Base-by-base conservation (phyloP, 164 flowering plant genomes). In the Chloranthus sessilifolius region DNA sequence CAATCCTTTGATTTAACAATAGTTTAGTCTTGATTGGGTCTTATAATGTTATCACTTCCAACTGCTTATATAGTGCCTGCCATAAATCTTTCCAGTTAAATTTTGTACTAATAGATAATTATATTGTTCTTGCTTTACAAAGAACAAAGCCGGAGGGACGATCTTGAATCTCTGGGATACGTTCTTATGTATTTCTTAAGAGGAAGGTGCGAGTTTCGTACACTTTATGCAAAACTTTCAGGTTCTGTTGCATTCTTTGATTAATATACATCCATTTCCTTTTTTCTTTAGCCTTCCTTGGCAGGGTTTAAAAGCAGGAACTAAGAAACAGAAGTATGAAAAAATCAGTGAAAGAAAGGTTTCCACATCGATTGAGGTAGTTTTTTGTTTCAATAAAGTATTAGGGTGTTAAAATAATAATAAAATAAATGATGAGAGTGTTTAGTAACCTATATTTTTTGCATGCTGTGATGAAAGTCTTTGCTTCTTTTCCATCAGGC, bases 91-190 rank as follows among this genome's bases (percentile, higher is more conserved):
- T 29, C 23, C n/a, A 16, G 15, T 43, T 6, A 30, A 39, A 8
- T 26, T 23, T 12, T 43, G 5, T 31, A 16, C 15, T 10, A 15
- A 22, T 55, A 16, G 55, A 21, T 49, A 35, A 55, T 31, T 38
- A 4, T 50, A 20, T 28, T 37, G 16, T 15, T 56, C 23, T 65
- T 55, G 53, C 23, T 27, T 22, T 30, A 5, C 37, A 5, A 39
- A 89, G 97, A 89, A 65, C 97, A 85, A 82, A 89, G 97, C 61
- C 75, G 97, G 52, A 78, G 97, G 62, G 97, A 89, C 67, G 97
- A 89, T 70, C 63, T 89, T 45, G 97, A 89, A 63, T 89, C 97
- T 60, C 95, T 89, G 63, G 97, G 97, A 55, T 89, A 72, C 64
- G 89, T 89, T 52, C 84, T 89, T 28, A 81, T 89, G 95, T 89